A percentile compares a stretch with the other conserved stretches of the same genome.
Evolutionary conservation across 2,329 filamentous ascomycete species (phyloP).

Genomic region (Ophiocordyceps unilateralis): DNA sequence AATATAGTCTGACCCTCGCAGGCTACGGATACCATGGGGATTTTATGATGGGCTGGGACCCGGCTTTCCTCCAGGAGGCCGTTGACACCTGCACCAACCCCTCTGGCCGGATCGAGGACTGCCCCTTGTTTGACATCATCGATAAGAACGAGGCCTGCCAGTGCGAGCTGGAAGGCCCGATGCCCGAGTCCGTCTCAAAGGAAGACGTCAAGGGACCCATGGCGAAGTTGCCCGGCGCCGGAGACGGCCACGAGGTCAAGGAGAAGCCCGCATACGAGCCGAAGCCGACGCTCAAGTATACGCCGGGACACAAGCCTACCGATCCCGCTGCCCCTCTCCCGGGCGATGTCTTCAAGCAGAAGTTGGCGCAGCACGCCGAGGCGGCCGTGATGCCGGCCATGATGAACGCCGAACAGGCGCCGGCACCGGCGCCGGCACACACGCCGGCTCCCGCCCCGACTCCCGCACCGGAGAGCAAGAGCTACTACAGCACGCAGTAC

Average conservation of each 20-base stretch:
- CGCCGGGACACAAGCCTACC: slow-evolving; percentile 16
- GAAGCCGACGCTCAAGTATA: slow-evolving; percentile 12
- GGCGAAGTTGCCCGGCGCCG: slow-evolving; percentile 43
- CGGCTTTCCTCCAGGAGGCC: slow-evolving; percentile 50
- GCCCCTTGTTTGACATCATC: slow-evolving; percentile 57
- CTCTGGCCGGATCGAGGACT: slow-evolving; percentile 55
- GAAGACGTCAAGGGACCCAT: slow-evolving; percentile 44
- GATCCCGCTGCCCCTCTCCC: slow-evolving; percentile 18
- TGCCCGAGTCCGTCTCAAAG: slow-evolving; percentile 33
- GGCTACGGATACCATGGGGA: slow-evolving; percentile 66
- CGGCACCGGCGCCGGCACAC: slow-evolving; percentile 3
- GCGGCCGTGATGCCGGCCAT: not conserved
- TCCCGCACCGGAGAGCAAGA: slow-evolving; percentile 12
- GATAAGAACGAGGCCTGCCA: slow-evolving; percentile 33
- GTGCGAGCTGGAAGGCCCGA: slow-evolving; percentile 40
- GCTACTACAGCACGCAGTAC: slow-evolving; percentile 31
- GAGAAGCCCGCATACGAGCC: slow-evolving; percentile 1
- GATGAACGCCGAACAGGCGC: not conserved
- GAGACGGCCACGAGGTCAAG: slow-evolving; percentile 6
- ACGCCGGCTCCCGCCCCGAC: slow-evolving; percentile 2
- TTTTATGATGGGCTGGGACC: slow-evolving; percentile 66
- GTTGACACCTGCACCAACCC: slow-evolving; percentile 56
- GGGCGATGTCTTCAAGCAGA: slow-evolving; percentile 25
- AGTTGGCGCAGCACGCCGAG: slow-evolving; percentile 4
- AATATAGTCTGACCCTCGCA: slow-evolving; percentile 9